These are phyloP conservation scores for Hirsutella thompsonii DNA, from an alignment of 2,329 filamentous ascomycete genomes.

Conservation along the genomic window DNA sequence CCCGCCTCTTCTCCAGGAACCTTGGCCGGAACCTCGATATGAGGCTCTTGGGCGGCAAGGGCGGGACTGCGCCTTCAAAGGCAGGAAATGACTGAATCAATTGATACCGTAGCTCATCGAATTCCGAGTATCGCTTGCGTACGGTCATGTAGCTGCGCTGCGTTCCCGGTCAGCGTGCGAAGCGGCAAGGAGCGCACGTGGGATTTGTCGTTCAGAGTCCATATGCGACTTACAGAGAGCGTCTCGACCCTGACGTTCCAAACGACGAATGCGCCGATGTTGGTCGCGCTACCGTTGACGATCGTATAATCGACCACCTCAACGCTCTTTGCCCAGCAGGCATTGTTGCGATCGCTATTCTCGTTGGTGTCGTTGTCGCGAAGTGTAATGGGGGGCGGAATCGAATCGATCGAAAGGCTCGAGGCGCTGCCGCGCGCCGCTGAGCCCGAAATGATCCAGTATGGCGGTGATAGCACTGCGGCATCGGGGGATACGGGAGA, in stretches of 20 bases:
- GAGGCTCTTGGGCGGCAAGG: constrained; percentile 79
- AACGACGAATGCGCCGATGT: constrained; percentile 80
- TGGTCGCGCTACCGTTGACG: constrained; percentile 42
- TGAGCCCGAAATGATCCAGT: constrained; percentile 24
- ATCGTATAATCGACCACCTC: constrained; percentile 43
- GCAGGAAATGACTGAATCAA: constrained; percentile 72
- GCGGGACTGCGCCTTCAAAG: constrained; percentile 75
- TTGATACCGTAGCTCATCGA: constrained; percentile 65
- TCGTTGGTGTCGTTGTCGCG: constrained; percentile 47
- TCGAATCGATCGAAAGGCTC: constrained; percentile 34
- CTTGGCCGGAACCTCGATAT: constrained; percentile 73
- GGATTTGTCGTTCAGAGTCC: too few relatives aligned
- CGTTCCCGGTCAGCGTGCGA: not conserved
- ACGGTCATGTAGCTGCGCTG: constrained; percentile 50
- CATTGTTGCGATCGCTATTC: constrained; percentile 36
- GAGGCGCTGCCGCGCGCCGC: constrained; percentile 24
- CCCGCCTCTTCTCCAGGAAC: constrained; percentile 75
- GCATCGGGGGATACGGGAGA: constrained; percentile 2
- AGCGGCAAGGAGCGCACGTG: not conserved
- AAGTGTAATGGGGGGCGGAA: constrained; percentile 42
- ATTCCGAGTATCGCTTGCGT: constrained; percentile 78
- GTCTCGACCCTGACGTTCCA: constrained; percentile 88
- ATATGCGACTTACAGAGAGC: constrained; percentile 48
- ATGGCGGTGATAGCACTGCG: constrained; percentile 27
- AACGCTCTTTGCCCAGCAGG: constrained; percentile 54